Conservation (phyloP, 179 eudicot genomes). For the Carnegiea gigantea region DNA sequence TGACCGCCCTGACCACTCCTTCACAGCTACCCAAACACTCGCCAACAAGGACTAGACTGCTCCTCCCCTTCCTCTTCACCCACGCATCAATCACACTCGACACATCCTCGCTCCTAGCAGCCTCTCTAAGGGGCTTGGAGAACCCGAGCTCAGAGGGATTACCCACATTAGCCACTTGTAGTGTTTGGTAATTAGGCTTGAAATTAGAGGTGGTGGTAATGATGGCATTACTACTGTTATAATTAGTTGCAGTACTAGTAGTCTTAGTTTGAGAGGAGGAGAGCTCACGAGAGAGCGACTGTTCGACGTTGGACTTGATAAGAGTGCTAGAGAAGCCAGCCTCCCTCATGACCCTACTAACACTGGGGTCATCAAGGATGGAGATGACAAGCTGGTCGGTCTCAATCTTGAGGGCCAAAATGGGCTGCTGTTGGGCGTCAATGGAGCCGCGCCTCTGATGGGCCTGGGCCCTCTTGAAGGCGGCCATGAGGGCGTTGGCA, state of each 20-base stretch:
- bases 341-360: not conserved
- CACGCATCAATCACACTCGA: slow-evolving; percentile 37
- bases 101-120: slow-evolving; percentile 33
- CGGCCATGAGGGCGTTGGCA: slow-evolving; percentile 58
- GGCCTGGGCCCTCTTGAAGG: slow-evolving; percentile 60
- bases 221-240: not conserved
- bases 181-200: not conserved
- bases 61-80: slow-evolving; percentile 31
- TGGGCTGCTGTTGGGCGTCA: slow-evolving; percentile 65
- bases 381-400: not conserved
- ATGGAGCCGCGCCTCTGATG: slow-evolving; percentile 53
- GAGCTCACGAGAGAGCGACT: not conserved
- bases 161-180: too few relatives aligned
- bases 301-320: not conserved
- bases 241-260: not conserved
- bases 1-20: slow-evolving; percentile 39
- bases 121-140: slow-evolving; percentile 13
- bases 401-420: slow-evolving; percentile 23
- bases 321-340: not conserved
- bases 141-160: slow-evolving; percentile 12
- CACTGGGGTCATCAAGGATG: not conserved
- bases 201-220: not conserved
- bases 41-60: slow-evolving; percentile 33
- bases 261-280: not conserved
- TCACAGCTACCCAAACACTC: slow-evolving; percentile 33